Evolutionary conservation across 1,284 basidiomycete genomes (phyloP).

Genomic region (Tilletia caries): DNA sequence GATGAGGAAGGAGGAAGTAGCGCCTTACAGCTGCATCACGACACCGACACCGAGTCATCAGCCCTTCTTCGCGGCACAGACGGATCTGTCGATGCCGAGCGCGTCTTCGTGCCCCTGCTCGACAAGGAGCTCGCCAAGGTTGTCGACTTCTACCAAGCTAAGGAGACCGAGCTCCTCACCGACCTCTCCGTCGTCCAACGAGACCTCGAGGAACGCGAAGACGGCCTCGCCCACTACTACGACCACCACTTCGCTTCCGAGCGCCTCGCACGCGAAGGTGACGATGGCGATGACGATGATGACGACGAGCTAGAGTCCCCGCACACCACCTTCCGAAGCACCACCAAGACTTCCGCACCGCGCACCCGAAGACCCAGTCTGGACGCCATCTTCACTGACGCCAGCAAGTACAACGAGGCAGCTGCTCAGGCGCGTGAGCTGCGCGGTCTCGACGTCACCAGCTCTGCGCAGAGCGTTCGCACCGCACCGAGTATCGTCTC

Average conservation of each 20-base stretch:
- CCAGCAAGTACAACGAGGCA: conserved; percentile 33
- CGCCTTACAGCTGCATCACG: conserved; percentile 19
- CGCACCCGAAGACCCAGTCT: conserved; percentile 40
- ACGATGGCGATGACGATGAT: conserved; percentile 59
- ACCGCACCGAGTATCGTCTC: conserved; percentile 11
- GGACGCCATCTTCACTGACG: conserved; percentile 35
- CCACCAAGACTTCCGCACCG: conserved; percentile 9
- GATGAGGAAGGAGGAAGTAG: neutral
- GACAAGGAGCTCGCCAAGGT: conserved; percentile 84
- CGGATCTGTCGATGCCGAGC: conserved; percentile 39
- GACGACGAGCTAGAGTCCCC: conserved; percentile 22
- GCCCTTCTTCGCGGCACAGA: conserved; percentile 26
- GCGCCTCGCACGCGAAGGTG: conserved; percentile 56
- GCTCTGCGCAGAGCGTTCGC: neutral
- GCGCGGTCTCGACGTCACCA: conserved; percentile 21
- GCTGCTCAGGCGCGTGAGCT: conserved; percentile 31
- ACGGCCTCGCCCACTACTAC: conserved; percentile 13
- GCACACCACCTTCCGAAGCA: neutral
- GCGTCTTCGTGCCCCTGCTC: conserved; percentile 59
- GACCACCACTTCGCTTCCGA: neutral
- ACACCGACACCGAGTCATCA: conserved; percentile 45
- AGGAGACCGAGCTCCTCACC: conserved; percentile 59
- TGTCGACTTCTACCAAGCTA: conserved; percentile 68
- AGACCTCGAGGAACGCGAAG: conserved; percentile 42
- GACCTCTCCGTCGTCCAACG: conserved; percentile 33